Evolutionary conservation across 805 yeast genomes (phyloP), one percentile per base, ranked within the genome.

Genomic region (Monosporozyma aerobia): DNA sequence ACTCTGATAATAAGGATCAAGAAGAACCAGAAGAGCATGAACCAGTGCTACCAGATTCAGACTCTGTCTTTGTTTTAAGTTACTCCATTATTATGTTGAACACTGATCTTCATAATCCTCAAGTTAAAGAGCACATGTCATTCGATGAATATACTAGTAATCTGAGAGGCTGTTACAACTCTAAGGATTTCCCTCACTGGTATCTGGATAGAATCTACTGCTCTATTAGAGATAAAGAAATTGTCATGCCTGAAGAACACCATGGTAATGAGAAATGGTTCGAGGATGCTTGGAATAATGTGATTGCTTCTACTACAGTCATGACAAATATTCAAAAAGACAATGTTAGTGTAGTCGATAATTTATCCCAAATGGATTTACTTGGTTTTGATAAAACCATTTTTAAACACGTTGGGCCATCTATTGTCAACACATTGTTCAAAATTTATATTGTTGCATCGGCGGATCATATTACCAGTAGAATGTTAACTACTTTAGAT

Each of bases 161-260:
- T 62, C 72, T 94, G 56, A 77, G 87, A 57, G 96, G 96, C 6
- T 85, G 89, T 27, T 83, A 83, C 63, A 83, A 83, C 57, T 79
- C 80, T 22, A 76, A 78, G 39, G 94, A 90, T 68, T 90, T 87
- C 71, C 92, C 95, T 3, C 77, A 76, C 25, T 90, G 96, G 87
- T 92, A 89, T 63, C 73, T 92, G 56, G 82, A 83, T 54, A 85
- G 79, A 57, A 89, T 92, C 27, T 94, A 87, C 68, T 72, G 78
- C 27, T 85, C 95, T 1, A 90, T 94, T 52, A 77, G 81, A 55
- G 87, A 84, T 52, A 79, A 85, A 50, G 99, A 94, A 68, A 94
- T 94, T 57, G 88, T 94, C 48, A 87, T 95, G 90, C 98, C 99
- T 0, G 98, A 94, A 62, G 99, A 94, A 63, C 97, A 92, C 60